Percentiles rank a stretch among this genome's conserved stretches.
Evolutionary conservation across 768 basidiomycete species (phyloP).

Genomic region (Gautieria morchelliformis): DNA sequence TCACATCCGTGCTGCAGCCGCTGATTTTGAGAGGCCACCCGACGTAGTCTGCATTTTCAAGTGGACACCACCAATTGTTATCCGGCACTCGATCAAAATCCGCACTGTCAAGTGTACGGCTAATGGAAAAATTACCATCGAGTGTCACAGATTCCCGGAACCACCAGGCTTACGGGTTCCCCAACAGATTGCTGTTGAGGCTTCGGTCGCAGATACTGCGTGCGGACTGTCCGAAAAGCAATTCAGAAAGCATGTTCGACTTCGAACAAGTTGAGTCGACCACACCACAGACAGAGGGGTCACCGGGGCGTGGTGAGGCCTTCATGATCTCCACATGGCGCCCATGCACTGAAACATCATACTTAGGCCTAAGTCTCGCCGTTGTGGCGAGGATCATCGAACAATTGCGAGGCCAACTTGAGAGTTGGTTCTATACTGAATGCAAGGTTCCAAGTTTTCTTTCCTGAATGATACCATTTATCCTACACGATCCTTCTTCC

Average conservation of each 20-base stretch:
- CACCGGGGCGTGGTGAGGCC: constrained; percentile 39
- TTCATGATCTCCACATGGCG: not conserved
- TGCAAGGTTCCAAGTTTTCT: constrained; percentile 62
- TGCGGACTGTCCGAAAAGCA: constrained; percentile 55
- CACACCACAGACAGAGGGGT: constrained; percentile 26
- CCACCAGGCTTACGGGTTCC: constrained; percentile 38
- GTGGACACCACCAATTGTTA: constrained; percentile 45
- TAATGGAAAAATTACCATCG: constrained; percentile 49
- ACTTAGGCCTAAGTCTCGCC: constrained; percentile 59
- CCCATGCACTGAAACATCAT: too few relatives aligned
- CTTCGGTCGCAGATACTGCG: constrained; percentile 63
- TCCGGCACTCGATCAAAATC: constrained; percentile 69
- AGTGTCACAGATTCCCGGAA: constrained; percentile 42
- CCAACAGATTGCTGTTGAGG: constrained; percentile 51
- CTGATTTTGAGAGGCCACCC: constrained; percentile 41
- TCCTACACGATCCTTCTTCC: constrained; percentile 25
- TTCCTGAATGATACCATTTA: constrained; percentile 61
- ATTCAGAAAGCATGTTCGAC: constrained; percentile 71
- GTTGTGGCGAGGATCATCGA: constrained; percentile 75
- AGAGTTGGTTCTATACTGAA: constrained; percentile 64
- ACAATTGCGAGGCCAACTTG: constrained; percentile 69
- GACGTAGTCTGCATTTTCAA: constrained; percentile 49
- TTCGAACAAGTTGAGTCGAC: constrained; percentile 66
- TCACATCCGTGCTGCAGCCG: not conserved
- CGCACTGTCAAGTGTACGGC: constrained; percentile 70